A percentile compares a stretch with the other conserved stretches of the same genome.
Evolutionary conservation across 1,139 yeast genomes (phyloP).

Genomic region (Lodderomyces beijingensis): DNA sequence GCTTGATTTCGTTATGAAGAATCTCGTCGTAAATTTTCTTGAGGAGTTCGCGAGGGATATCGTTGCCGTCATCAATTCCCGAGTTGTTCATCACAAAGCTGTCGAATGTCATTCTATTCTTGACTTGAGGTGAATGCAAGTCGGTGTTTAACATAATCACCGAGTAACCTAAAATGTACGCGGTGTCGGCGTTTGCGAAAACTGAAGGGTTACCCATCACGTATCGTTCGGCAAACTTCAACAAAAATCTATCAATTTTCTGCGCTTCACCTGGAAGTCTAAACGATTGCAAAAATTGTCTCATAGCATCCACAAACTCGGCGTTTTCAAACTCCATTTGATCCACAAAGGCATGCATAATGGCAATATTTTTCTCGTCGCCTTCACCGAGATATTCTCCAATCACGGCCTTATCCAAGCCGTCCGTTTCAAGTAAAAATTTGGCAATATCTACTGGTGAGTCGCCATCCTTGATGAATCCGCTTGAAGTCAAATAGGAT

Average conservation of each 20-base stretch:
- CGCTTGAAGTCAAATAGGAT: constrained; percentile 52
- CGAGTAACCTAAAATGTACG: constrained; percentile 88
- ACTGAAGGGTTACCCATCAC: constrained; percentile 80
- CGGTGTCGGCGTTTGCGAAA: constrained; percentile 91
- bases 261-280: constrained; percentile 98
- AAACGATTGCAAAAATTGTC: constrained; percentile 79
- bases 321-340: constrained; percentile 68
- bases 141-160: constrained; percentile 93
- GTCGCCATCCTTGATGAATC: constrained; percentile 57
- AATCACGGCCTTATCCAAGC: constrained; percentile 75
- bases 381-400: constrained; percentile 96
- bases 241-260: constrained; percentile 93
- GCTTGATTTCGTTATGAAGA: constrained; percentile 75
- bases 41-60: constrained; percentile 72
- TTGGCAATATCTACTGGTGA: constrained; percentile 68
- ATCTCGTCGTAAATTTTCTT: constrained; percentile 72
- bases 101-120: constrained; percentile 80
- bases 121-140: constrained; percentile 82
- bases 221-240: constrained; percentile 92
- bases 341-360: constrained; percentile 94
- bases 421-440: constrained; percentile 72
- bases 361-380: constrained; percentile 66
- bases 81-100: constrained; percentile 81
- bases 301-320: constrained; percentile 80
- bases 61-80: constrained; percentile 92